Conservation (phyloP, 1,284 basidiomycete species). For the Anthracocystis setariae region DNA sequence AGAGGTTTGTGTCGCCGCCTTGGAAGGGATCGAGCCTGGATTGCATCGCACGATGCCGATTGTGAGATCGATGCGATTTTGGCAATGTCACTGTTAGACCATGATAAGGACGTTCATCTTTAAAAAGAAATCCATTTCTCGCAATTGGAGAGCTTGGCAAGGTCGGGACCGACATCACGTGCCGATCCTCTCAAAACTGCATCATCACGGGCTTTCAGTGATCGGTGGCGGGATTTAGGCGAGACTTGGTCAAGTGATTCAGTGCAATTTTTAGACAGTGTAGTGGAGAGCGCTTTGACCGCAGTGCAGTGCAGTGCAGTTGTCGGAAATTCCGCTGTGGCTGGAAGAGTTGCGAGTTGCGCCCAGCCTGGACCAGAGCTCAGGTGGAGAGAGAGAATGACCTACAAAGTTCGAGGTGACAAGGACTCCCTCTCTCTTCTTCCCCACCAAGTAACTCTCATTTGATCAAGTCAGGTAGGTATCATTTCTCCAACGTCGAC, state of each 20-base stretch:
- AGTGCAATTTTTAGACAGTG: not conserved
- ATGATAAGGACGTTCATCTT: too few species aligned
- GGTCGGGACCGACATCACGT: too few species aligned
- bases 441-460: conserved; percentile 54
- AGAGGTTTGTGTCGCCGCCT: too few species aligned
- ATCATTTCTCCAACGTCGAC: conserved; percentile 5
- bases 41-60: too few species aligned
- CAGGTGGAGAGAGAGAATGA: conserved; percentile 28
- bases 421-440: conserved; percentile 21
- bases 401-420: conserved; percentile 42
- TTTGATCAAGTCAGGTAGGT: conserved; percentile 54
- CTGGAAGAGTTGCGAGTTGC: not conserved
- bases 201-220: not conserved
- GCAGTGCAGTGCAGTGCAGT: conserved; percentile 31
- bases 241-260: conserved; percentile 18
- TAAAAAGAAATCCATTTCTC: too few species aligned
- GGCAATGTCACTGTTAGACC: too few species aligned
- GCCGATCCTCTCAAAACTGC: too few species aligned
- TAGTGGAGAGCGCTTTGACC: conserved; percentile 17
- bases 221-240: conserved; percentile 3
- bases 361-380: not conserved
- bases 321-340: not conserved
- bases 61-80: too few species aligned
- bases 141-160: too few species aligned
- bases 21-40: too few species aligned